Conservation (phyloP, 768 basidiomycete species). For the Pleurotus giganteus region DNA sequence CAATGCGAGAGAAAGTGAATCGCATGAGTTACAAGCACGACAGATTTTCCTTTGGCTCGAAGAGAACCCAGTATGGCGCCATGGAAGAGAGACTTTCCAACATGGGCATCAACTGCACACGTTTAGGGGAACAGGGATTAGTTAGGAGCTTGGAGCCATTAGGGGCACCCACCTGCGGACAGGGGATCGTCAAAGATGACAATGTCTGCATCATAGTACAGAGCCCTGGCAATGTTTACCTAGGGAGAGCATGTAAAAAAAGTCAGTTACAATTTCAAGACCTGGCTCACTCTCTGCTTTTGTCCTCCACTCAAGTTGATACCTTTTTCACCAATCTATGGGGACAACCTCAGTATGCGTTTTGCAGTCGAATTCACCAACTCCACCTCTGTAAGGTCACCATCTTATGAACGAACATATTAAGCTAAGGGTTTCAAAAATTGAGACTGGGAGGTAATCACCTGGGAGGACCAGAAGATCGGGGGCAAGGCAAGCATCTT, state of each 20-base stretch:
- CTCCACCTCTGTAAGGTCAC: slow-evolving; percentile 66
- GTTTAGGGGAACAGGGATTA: slow-evolving; percentile 15
- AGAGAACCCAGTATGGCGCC: slow-evolving; percentile 53
- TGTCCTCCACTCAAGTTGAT: slow-evolving; percentile 68
- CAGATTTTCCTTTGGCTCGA: slow-evolving; percentile 56
- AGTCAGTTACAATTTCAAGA: not conserved
- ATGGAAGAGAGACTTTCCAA: slow-evolving; percentile 66
- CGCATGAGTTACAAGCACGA: slow-evolving; percentile 88
- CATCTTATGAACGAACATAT: slow-evolving; percentile 32
- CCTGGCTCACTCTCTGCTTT: slow-evolving; percentile 47
- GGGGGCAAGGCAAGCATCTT: slow-evolving; percentile 55
- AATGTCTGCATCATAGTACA: slow-evolving; percentile 65
- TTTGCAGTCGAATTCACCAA: not conserved
- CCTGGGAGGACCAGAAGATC: slow-evolving; percentile 55
- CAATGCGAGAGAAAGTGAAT: slow-evolving; percentile 86
- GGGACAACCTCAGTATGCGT: not conserved
- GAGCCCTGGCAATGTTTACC: slow-evolving; percentile 68
- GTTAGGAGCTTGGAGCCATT: not conserved
- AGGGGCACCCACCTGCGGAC: slow-evolving; percentile 46
- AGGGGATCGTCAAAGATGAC: slow-evolving; percentile 65
- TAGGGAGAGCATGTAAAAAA: slow-evolving; percentile 17
- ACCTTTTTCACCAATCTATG: slow-evolving; percentile 77
- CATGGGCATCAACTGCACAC: slow-evolving; percentile 74
- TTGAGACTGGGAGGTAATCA: not conserved
- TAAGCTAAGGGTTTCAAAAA: not conserved